Base-by-base conservation (phyloP, 2,329 filamentous ascomycete species). In the Byssothecium circinans region DNA sequence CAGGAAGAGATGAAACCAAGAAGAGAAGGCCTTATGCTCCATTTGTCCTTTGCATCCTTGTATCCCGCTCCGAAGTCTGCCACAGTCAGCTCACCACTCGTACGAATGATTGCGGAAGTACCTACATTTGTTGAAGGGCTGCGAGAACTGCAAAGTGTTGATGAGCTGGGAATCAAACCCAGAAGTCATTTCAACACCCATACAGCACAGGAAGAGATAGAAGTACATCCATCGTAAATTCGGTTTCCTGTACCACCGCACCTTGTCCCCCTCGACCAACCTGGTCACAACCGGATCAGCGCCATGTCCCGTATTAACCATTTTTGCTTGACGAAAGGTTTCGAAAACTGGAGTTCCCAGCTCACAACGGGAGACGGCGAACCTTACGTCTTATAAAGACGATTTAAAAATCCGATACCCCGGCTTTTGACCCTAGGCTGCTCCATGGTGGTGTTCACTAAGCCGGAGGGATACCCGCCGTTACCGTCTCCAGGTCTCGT, bases 161-260 rank as follows among this genome's bases (percentile, higher is more conserved):
- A 70, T 69, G 44, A 69, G 56, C 46, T 69, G 67, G 38, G 67
- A 70, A 43, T 70, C 68, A 43, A 69, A 70, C 8, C 68, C 68
- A 42, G 67, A 70, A 17, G 68, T 71, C 46, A 70, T 67, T 41
- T 71, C 67, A n/a, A 70, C 65, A 35, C 68, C 68, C 67, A 71
- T 68, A 43, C 64, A 68, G 47, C 64, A 67, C 29, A 62, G 43
- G 47, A 70, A 67, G 35, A 74, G 62, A 35, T 60, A 61, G 14
- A 75, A 30, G 52, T 74, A 74, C 58, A 74, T 61, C 29, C 61
- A 25, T 39, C 71, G 60, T 12, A 73, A 56, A 49, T 75, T 71
- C 15, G 47, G 55, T 47, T 74, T 74, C 58, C 64, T 70, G 55
- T 72, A 76, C 73, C 74, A 76, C 56, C 61, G 62, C 12, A 74